Conservation (phyloP, 257 asterid species). For the Salvia rosmarinus region DNA sequence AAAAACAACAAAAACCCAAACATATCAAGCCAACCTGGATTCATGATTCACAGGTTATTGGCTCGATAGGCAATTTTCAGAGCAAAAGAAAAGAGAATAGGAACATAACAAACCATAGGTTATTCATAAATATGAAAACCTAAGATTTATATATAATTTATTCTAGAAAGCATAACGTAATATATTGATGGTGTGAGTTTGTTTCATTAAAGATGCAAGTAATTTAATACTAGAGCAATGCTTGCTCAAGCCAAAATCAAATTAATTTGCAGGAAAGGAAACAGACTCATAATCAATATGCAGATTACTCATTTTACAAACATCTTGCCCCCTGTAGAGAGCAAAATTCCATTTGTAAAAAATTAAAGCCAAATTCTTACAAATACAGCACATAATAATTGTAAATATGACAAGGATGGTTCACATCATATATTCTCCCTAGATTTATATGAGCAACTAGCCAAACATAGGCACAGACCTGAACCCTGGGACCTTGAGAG, state of each 20-base stretch:
- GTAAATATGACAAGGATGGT: neutral
- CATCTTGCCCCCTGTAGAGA: too few relatives aligned
- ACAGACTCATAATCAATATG: too few relatives aligned
- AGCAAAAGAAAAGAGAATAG: neutral
- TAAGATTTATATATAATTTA: too few relatives aligned
- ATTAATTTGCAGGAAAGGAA: neutral
- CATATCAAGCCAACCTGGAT: neutral
- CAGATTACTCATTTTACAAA: too few relatives aligned
- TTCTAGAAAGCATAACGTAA: neutral
- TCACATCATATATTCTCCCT: neutral
- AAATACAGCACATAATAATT: neutral
- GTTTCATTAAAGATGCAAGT: neutral
- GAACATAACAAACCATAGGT: neutral
- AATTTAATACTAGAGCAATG: too few relatives aligned
- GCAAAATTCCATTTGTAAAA: neutral
- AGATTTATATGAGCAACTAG: neutral
- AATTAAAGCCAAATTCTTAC: neutral
- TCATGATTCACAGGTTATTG: neutral
- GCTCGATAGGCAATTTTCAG: neutral
- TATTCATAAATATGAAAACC: neutral
- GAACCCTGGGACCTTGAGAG: constrained; percentile 94
- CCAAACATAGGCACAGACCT: constrained; percentile 50
- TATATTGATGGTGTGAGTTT: neutral
- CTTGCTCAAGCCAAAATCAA: neutral
- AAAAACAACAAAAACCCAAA: neutral